Evolutionary conservation across 1,139 yeast species (phyloP).

Genomic region (Entelexis sorbosivorans): DNA sequence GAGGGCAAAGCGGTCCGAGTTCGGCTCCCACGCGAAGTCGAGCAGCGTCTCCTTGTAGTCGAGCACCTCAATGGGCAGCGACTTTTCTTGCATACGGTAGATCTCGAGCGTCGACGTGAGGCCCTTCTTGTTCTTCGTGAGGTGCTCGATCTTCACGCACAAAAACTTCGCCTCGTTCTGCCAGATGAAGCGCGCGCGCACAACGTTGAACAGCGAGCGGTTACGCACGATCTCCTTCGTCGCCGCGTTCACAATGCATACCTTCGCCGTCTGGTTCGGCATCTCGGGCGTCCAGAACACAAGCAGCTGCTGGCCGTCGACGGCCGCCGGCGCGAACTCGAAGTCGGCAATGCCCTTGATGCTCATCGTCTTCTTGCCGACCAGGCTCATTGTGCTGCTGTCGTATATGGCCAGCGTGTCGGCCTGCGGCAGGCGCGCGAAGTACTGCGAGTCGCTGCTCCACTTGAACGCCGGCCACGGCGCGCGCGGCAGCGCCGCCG

Average conservation of each 20-base stretch:
- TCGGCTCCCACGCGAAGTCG: conserved; percentile 94
- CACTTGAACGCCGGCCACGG: conserved; percentile 97
- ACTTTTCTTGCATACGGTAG: conserved; percentile 77
- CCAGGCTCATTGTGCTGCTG: conserved; percentile 55
- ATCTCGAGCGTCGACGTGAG: conserved; percentile 86
- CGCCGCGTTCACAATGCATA: conserved; percentile 81
- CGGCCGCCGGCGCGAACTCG: conserved; percentile 90
- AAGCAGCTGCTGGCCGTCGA: conserved; percentile 58
- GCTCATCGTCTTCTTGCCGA: conserved; percentile 78
- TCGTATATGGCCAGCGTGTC: conserved; percentile 77
- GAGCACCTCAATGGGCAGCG: conserved; percentile 86
- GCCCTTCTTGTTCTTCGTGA: conserved; percentile 89
- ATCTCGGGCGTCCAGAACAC: conserved; percentile 97
- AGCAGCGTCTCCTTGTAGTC: conserved; percentile 85
- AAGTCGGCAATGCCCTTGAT: conserved; percentile 82
- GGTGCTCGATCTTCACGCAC: conserved; percentile 94
- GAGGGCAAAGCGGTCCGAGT: conserved; percentile 71
- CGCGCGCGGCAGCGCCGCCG: conserved; percentile 35
- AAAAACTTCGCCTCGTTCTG: conserved; percentile 74
- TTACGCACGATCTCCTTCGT: conserved; percentile 76
- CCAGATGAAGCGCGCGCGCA: conserved; percentile 90
- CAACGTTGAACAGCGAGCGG: conserved; percentile 86
- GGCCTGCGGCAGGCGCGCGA: conserved; percentile 92
- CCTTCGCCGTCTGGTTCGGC: conserved; percentile 88
- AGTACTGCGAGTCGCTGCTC: conserved; percentile 87